Base-by-base conservation (phyloP, 1,139 yeast genomes). In the Scheffersomyces segobiensis region DNA sequence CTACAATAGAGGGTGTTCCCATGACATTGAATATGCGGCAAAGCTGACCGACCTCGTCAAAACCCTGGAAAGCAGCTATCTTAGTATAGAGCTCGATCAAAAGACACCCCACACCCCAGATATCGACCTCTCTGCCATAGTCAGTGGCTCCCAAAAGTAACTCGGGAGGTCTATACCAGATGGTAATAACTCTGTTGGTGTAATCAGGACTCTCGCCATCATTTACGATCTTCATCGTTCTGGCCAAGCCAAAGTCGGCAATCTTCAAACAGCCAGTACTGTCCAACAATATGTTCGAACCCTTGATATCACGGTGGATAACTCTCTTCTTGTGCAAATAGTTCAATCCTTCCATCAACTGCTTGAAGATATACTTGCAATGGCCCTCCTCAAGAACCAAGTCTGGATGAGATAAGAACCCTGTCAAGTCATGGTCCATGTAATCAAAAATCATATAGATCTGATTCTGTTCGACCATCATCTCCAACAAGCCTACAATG, bases 121-220 rank as follows among this genome's bases (percentile, higher is more conserved):
- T 88, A 72, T 95, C 99, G 14, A 95, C 96, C 65, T 91, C 97
- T 52, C 93, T 78, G 0, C 96, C 96, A 73, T 95, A 95, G 60
- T 87, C 88, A 0, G 98, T 93, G 0, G 97, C 87, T 1, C 99
- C 99, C 57, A 95, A 73, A 51, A 95, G 77, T 52, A 95, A 81
- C 73, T 95, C 99, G 0, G 99, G 99, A 0, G 99, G 99, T 60
- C 99, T 82, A 72, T 95, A 95, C 99, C 99, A 95, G 52, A 95
- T 79, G 0, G 99, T 95, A 53, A 95, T 95, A 51, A 95, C 99
- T 57, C 99, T 79, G 71, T 95, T 95, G 1, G 99, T 93, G 73
- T 93, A 95, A 66, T 90, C 91, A 1, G 89, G 88, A 39, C 83
- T 79, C 61, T 84, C 86, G 17, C 81, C 78, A 6, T 74, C 75